phyloP scores from a whole-genome alignment of 352 stramenopile species.

The Phytopythium oedochilum region DNA sequence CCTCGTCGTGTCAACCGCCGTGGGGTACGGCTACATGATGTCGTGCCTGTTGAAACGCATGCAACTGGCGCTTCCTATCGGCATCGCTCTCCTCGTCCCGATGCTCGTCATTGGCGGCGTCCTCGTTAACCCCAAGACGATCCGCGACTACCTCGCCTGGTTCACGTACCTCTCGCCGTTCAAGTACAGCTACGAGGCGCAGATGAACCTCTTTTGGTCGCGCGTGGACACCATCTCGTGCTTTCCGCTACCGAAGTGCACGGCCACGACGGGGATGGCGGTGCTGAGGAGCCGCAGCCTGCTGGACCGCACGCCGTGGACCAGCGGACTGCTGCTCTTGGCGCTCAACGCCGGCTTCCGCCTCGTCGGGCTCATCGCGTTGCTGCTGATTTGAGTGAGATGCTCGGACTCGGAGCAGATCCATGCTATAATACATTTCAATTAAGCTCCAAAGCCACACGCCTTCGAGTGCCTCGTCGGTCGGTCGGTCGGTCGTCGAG shows the following conservation, averaged over 20 bases:
- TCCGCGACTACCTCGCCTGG: constrained; percentile 18
- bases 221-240: constrained; percentile 13
- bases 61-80: constrained; percentile 11
- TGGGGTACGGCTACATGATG: constrained; percentile 17
- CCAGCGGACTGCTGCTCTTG: constrained; percentile 13
- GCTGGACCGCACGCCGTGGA: constrained; percentile 3
- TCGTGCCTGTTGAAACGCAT: constrained; percentile 9
- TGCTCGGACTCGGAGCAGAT: no score
- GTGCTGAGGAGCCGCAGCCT: constrained; percentile 20
- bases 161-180: constrained; percentile 19
- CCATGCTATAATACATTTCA: no score
- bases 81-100: constrained; percentile 14
- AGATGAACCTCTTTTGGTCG: constrained; percentile 15
- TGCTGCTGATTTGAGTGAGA: constrained; percentile 3
- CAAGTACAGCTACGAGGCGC: constrained; percentile 17
- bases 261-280: constrained; percentile 5
- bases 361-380: constrained; percentile 8
- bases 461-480: no score
- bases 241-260: constrained; percentile 8
- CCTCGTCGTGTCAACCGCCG: constrained; percentile 10
- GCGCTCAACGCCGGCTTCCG: constrained; percentile 21
- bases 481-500: no score
- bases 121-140: constrained; percentile 15
- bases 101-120: constrained; percentile 21
- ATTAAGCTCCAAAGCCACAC: no score